Percentiles rank a stretch among this genome's conserved stretches.
phyloP scores from a whole-genome alignment of 805 yeast species.

The Maudiozyma barnettii region DNA sequence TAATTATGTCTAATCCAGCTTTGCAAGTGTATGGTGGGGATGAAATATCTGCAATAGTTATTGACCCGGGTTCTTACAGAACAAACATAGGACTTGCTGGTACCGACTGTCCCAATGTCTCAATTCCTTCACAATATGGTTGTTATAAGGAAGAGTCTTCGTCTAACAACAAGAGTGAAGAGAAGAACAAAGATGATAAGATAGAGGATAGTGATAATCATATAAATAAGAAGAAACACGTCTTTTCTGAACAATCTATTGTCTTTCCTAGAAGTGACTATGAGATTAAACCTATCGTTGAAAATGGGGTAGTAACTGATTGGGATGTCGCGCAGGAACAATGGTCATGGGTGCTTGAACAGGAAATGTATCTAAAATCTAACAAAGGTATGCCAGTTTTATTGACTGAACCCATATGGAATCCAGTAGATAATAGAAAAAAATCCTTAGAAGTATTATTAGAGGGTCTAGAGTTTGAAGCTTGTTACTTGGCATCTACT shows the following conservation, averaged over 20 bases:
- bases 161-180: background rate
- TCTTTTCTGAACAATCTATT: slow-evolving; percentile 35
- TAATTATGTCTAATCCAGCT: slow-evolving; percentile 30
- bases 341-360: slow-evolving; percentile 51
- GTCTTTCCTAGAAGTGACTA: slow-evolving; percentile 42
- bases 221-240: slow-evolving; percentile 6
- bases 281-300: slow-evolving; percentile 48
- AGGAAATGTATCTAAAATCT: slow-evolving; percentile 39
- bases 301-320: slow-evolving; percentile 57
- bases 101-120: slow-evolving; percentile 72
- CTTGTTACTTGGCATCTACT: slow-evolving; percentile 66
- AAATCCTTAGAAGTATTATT: slow-evolving; percentile 63
- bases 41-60: slow-evolving; percentile 82
- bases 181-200: slow-evolving; percentile 10
- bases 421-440: slow-evolving; percentile 52
- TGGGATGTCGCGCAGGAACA: slow-evolving; percentile 83
- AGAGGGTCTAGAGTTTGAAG: slow-evolving; percentile 66
- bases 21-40: slow-evolving; percentile 51
- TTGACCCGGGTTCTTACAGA: slow-evolving; percentile 80
- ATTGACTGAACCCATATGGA: slow-evolving; percentile 85
- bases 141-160: slow-evolving; percentile 2
- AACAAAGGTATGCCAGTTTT: slow-evolving; percentile 46
- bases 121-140: slow-evolving; percentile 65
- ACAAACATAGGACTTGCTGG: slow-evolving; percentile 91
- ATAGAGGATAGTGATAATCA: slow-evolving; percentile 8